Evolutionary conservation across 352 stramenopile genomes (phyloP).

Genomic region (Globisporangium emineosum): DNA sequence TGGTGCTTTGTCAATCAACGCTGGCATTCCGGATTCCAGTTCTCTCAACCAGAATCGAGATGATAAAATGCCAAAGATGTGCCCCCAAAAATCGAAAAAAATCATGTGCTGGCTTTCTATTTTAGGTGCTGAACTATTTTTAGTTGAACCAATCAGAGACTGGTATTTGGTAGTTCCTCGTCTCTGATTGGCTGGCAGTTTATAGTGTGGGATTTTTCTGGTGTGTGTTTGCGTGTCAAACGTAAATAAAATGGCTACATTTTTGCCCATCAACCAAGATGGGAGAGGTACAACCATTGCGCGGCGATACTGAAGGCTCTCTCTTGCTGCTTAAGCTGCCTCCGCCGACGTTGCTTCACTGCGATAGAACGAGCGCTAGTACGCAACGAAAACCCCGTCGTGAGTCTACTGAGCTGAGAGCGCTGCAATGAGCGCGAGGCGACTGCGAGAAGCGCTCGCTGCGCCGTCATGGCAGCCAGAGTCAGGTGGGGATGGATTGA

Average conservation of each 20-base stretch:
- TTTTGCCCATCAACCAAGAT: background rate
- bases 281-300: slow-evolving; percentile 1
- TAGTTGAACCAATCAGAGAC: slow-evolving; percentile 3
- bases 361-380: background rate
- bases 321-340: background rate
- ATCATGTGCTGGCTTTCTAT: slow-evolving; percentile 4
- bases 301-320: background rate
- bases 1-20: too few relatives aligned
- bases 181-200: background rate
- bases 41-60: background rate
- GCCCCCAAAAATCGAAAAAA: slow-evolving; percentile 5
- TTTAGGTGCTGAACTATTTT: slow-evolving; percentile 11
- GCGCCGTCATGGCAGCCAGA: slow-evolving; percentile 11
- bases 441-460: slow-evolving; percentile 32
- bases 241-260: slow-evolving; percentile 7
- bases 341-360: background rate
- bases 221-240: slow-evolving; percentile 7
- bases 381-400: background rate
- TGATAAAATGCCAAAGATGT: background rate
- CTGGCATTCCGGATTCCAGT: too few relatives aligned
- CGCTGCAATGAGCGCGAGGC: slow-evolving; percentile 29
- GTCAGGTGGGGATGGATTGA: background rate
- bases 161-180: background rate
- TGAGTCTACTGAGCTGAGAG: background rate
- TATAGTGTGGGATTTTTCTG: background rate